A percentile compares a stretch with the other conserved stretches of the same genome.
Conservation (phyloP, 2,329 filamentous ascomycete genomes). For the Atkinsonella texensis region DNA sequence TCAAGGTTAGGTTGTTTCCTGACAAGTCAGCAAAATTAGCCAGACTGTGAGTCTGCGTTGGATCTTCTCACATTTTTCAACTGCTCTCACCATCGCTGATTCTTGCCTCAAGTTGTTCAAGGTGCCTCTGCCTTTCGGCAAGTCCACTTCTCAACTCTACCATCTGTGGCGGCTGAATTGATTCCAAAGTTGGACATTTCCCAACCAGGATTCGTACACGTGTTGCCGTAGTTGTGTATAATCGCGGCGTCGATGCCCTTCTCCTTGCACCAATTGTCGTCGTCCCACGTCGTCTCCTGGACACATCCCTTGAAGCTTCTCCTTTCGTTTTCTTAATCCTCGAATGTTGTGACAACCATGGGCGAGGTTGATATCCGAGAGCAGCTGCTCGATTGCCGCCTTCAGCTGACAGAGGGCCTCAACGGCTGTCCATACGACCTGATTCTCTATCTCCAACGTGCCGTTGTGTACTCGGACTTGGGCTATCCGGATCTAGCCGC, state of each 20-base stretch:
- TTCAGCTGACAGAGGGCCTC: slow-evolving; percentile 44
- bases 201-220: too few relatives aligned
- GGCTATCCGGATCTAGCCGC: slow-evolving; percentile 84
- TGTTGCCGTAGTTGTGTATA: too few relatives aligned
- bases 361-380: slow-evolving; percentile 26
- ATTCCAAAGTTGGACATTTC: too few relatives aligned
- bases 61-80: background rate
- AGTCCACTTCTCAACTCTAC: background rate
- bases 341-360: slow-evolving; percentile 13
- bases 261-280: background rate
- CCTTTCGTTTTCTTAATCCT: background rate
- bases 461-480: slow-evolving; percentile 57
- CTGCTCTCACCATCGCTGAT: background rate
- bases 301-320: background rate
- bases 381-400: slow-evolving; percentile 40
- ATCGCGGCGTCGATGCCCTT: too few relatives aligned
- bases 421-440: slow-evolving; percentile 44
- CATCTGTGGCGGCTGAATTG: background rate
- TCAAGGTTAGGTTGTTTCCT: background rate
- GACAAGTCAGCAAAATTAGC: background rate
- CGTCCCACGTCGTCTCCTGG: background rate
- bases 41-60: background rate
- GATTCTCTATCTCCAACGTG: slow-evolving; percentile 56
- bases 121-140: background rate
- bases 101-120: background rate